Evolutionary conservation across 805 yeast genomes (phyloP), one percentile per base, ranked within the genome.

Genomic region (Ogataea trehalophila): DNA sequence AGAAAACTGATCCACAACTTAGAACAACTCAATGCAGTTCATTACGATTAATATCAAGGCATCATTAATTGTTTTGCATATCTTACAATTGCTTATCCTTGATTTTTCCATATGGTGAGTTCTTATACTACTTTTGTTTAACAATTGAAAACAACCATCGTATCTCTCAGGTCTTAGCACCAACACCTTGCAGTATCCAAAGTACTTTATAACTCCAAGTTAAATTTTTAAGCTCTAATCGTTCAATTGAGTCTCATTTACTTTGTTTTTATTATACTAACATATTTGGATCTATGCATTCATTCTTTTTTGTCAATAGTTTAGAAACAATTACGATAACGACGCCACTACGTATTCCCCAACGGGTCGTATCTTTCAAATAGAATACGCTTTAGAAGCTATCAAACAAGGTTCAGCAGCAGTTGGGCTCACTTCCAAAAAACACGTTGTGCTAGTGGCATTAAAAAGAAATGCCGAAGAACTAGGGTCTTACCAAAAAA

Each of bases 331-430:
- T 62, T 94, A 94, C 77, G 99, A 94, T 69, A 95, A 95, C 76
- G 99, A 94, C 69, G 85, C 98, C 41, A 96, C 94, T 49, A 94
- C 99, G 14, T 94, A 88, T 72, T 92, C 98, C 33, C 96, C 96
- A 47, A 89, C 96, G 5, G 96, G 96, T 5, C 79, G 96, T 58
- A 79, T 89, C 50, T 90, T 89, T 71, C 96, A 88, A 69, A 87
- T 82, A 13, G 96, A 89, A 64, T 87, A 87, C 59, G 96, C 96
- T 3, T 72, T 88, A 44, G 96, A 89, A 60, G 98, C 99, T 13
- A 94, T 94, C 68, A 94, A 94, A 66, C 98, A 92, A 72, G 99
- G 99, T 36, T 84, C 95, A 54, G 98, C 97, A 3, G 92, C 97
- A 3, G 97, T 91, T 34, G 99, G 99, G 8, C 73, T 94, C 47